Conservation (phyloP, 331 rosid genomes). For the Quercus lobata region DNA sequence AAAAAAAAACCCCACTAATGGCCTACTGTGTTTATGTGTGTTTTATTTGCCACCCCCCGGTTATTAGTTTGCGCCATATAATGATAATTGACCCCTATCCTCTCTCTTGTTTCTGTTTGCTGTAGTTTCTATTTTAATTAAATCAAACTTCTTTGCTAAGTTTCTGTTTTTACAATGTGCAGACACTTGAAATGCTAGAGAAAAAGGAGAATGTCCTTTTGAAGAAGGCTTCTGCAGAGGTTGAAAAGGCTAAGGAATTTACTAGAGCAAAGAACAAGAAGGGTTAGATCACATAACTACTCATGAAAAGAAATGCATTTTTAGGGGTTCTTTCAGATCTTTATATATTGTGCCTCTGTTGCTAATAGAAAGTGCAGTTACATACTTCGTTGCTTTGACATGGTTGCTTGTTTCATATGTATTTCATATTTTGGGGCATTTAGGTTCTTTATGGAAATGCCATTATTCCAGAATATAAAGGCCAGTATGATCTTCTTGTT, state of each 20-base stretch:
- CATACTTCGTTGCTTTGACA: not conserved
- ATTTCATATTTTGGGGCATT: not conserved
- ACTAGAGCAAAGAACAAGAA: slow-evolving; percentile 79
- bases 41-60: too few relatives aligned
- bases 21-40: too few relatives aligned
- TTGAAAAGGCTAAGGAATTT: slow-evolving; percentile 85
- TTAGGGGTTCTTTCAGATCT: not conserved
- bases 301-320: not conserved
- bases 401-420: not conserved
- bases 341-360: not conserved
- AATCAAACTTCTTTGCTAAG: not conserved
- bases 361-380: not conserved
- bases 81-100: too few relatives aligned
- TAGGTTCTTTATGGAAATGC: not conserved
- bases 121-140: not conserved
- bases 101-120: too few relatives aligned
- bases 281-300: slow-evolving; percentile 39
- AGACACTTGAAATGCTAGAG: slow-evolving; percentile 99
- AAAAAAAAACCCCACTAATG: too few relatives aligned
- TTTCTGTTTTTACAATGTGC: slow-evolving; percentile 18
- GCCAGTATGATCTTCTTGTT: not conserved
- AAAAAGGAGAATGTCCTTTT: slow-evolving; percentile 84
- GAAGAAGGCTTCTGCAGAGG: slow-evolving; percentile 77
- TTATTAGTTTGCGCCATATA: too few relatives aligned
- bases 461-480: not conserved